phyloP scores from a whole-genome alignment of 129 eudicot genomes.

The Tagetes erecta region DNA sequence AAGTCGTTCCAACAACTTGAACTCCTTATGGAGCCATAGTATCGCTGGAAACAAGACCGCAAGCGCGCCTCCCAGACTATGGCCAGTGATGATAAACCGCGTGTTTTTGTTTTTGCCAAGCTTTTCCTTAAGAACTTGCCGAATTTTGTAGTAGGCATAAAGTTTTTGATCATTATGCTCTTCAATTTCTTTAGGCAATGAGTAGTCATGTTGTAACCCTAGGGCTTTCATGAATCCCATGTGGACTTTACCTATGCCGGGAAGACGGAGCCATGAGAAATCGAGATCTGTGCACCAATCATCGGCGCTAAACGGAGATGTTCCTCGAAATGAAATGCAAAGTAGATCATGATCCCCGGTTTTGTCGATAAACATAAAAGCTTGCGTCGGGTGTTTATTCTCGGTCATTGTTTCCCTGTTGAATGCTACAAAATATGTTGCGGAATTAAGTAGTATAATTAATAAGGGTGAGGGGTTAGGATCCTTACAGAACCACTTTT shows the following conservation, averaged over 20 bases:
- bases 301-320: slow-evolving; percentile 47
- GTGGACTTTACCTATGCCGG: slow-evolving; percentile 53
- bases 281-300: slow-evolving; percentile 58
- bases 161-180: background rate
- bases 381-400: slow-evolving; percentile 43
- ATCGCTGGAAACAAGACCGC: slow-evolving; percentile 59
- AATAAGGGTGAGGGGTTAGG: background rate
- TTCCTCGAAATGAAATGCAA: slow-evolving; percentile 66
- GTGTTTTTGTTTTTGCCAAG: slow-evolving; percentile 32
- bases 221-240: slow-evolving; percentile 48
- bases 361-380: slow-evolving; percentile 44
- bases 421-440: slow-evolving; percentile 19
- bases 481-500: no score
- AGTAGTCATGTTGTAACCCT: slow-evolving; percentile 39
- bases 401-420: background rate
- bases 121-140: slow-evolving; percentile 32
- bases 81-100: slow-evolving; percentile 55
- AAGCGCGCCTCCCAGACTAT: slow-evolving; percentile 68
- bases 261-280: slow-evolving; percentile 56
- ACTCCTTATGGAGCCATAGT: slow-evolving; percentile 44
- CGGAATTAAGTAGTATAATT: background rate
- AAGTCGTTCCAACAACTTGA: slow-evolving; percentile 38
- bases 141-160: slow-evolving; percentile 51
- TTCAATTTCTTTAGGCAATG: slow-evolving; percentile 38
- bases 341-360: slow-evolving; percentile 31